Evolutionary conservation across 2,329 filamentous ascomycete genomes (phyloP), one percentile per base, ranked within the genome.

Genomic region (Colletotrichum sp.): DNA sequence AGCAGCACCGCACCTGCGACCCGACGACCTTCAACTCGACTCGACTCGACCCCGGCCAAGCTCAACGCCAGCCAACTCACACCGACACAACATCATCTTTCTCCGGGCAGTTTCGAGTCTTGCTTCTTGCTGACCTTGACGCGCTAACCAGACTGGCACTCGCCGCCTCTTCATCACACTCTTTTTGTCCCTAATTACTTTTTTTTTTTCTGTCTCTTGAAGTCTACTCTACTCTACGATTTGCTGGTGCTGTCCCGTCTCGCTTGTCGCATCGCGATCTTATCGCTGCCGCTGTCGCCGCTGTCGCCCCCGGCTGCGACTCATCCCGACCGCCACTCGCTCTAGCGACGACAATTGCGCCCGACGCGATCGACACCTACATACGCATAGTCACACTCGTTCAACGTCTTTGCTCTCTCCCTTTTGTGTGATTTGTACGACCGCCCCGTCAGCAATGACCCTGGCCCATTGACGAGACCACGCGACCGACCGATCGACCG

Each of bases 401-500:
- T 76, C 68, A 39, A 28, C 44, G 21, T 59, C 60, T 64, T 44
- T 60, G 67, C 9, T 34, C 49, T 34, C 64, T 67, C 66, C 52
- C 66, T 55, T 60, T 76, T 55, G 75, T 66, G 65, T 34, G 72
- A 63, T 67, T 68, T 32, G 44, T 71, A 67, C 60, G 57, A 28
- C 66, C 21, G 52, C 66, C 75, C 44, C 65, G 69, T 74, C 73
- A 76, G 79, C 82, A 79, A 80, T 80, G 78, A 77, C 76, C 80
- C 77, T 76, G 80, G 78, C 78, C 79, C 78, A 62, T 79, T 81
- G 69, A 78, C 52, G 66, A 77, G 77, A 75, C 71, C 71, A 69
- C 73, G 73, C 73, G 65, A 76, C 75, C 75, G 75, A 74, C 57
- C 73, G 73, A 75, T 21, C 62, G 69, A 75, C 59, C 70, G 66